A percentile compares a stretch with the other conserved stretches of the same genome.
Evolutionary conservation across 1,139 yeast genomes (phyloP).

Genomic region (Saccharomyces hybrid): DNA sequence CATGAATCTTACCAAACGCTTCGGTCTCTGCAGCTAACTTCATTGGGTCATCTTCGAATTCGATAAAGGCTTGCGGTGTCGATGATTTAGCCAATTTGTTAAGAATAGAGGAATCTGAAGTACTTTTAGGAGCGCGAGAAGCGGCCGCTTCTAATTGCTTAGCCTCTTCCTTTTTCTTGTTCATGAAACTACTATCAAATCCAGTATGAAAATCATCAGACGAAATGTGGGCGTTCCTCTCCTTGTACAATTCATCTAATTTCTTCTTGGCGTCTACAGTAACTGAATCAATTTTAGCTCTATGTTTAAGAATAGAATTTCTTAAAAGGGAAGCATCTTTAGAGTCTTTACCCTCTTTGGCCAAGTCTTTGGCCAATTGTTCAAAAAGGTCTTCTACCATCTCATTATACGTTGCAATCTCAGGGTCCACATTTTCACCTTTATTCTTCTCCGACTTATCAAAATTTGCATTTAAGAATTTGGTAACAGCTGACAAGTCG

Average conservation of each 20-base stretch:
- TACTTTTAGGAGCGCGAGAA: conserved; percentile 3
- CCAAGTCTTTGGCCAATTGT: conserved; percentile 56
- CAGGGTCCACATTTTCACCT: conserved; percentile 49
- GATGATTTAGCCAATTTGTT: background rate
- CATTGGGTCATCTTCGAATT: conserved; percentile 35
- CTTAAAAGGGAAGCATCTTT: conserved; percentile 39
- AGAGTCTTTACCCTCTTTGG: conserved; percentile 42
- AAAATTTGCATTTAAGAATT: conserved; percentile 42
- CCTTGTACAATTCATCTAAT: conserved; percentile 58
- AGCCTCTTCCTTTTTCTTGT: conserved; percentile 40
- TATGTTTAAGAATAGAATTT: conserved; percentile 46
- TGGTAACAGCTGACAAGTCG: conserved; percentile 36
- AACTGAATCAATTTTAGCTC: conserved; percentile 60
- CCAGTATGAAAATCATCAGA: conserved; percentile 94
- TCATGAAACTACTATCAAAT: conserved; percentile 76
- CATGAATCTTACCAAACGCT: conserved; percentile 52
- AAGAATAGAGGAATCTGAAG: background rate
- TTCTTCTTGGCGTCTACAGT: conserved; percentile 52
- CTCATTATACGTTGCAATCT: conserved; percentile 77
- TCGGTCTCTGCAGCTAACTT: conserved; percentile 57
- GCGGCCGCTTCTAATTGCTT: conserved; percentile 8
- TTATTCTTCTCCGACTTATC: conserved; percentile 50
- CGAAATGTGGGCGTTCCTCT: conserved; percentile 67
- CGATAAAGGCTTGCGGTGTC: conserved; percentile 22
- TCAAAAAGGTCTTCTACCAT: conserved; percentile 85